phyloP scores from a whole-genome alignment of 1,284 basidiomycete genomes.

The Volvariella surrecta region DNA sequence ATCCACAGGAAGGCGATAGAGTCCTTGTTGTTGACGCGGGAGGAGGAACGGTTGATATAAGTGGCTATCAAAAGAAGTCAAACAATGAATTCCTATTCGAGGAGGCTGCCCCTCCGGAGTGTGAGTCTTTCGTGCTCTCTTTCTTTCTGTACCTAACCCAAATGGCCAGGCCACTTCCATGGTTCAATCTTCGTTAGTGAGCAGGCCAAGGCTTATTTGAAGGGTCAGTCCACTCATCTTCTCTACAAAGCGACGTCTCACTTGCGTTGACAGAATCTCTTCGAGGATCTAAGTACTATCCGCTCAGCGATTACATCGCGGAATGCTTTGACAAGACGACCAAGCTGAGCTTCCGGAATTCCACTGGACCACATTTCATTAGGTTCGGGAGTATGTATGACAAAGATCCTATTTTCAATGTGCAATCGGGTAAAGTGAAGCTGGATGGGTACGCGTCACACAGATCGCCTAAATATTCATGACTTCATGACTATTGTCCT shows the following conservation, averaged over 20 bases:
- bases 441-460: conserved; percentile 27
- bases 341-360: conserved; percentile 31
- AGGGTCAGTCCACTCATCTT: conserved; percentile 18
- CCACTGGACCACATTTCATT: conserved; percentile 26
- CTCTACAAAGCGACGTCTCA: not conserved
- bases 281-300: conserved; percentile 8
- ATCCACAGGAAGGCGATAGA: conserved; percentile 30
- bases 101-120: conserved; percentile 15
- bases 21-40: conserved; percentile 21
- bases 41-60: conserved; percentile 41
- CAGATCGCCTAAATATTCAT: conserved; percentile 2
- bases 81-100: conserved; percentile 8
- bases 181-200: conserved; percentile 25
- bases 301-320: conserved; percentile 25
- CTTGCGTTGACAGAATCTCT: conserved; percentile 8
- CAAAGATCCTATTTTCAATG: conserved; percentile 25
- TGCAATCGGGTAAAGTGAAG: conserved; percentile 20
- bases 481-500: not conserved
- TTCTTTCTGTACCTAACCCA: not conserved
- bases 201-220: conserved; percentile 20
- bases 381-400: conserved; percentile 32
- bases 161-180: not conserved
- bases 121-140: conserved; percentile 9
- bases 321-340: conserved; percentile 35
- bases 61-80: conserved; percentile 25